A percentile compares a stretch with the other conserved stretches of the same genome.
These are phyloP conservation scores for Colletotrichum salicis DNA, from an alignment of 2,329 filamentous ascomycete species.

Conservation along the genomic window DNA sequence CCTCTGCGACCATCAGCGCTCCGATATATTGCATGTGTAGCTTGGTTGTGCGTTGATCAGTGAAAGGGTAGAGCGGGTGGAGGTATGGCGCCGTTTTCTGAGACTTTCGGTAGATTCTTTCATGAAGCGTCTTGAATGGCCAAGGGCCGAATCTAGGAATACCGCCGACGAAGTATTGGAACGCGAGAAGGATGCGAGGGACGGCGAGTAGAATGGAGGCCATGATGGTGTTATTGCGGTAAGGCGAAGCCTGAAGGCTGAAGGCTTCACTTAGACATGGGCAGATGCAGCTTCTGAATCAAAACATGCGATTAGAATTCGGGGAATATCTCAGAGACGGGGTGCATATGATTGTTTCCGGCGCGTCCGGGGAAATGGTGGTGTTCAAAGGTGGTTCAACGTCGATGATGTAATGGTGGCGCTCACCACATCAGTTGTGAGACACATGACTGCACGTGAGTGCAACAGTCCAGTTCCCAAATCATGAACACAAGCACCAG, in stretches of 20 bases:
- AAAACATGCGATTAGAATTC: background rate
- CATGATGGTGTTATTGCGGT: background rate
- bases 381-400: background rate
- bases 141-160: constrained; percentile 16
- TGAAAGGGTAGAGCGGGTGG: constrained; percentile 15
- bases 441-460: background rate
- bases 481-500: background rate
- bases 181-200: background rate
- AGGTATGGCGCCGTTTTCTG: constrained; percentile 21
- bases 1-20: background rate
- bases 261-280: no score
- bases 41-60: background rate
- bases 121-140: constrained; percentile 22
- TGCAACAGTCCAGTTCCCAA: background rate
- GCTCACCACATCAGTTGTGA: background rate
- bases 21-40: constrained; percentile 15
- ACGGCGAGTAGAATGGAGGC: background rate
- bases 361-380: background rate
- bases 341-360: background rate
- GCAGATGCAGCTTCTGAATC: background rate
- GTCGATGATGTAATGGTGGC: background rate
- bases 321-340: background rate
- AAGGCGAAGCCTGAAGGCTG: background rate
- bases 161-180: constrained; percentile 23
- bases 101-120: constrained; percentile 25